Conservation (phyloP, 2,329 filamentous ascomycete genomes). For the Paraphaeosphaeria minitans region DNA sequence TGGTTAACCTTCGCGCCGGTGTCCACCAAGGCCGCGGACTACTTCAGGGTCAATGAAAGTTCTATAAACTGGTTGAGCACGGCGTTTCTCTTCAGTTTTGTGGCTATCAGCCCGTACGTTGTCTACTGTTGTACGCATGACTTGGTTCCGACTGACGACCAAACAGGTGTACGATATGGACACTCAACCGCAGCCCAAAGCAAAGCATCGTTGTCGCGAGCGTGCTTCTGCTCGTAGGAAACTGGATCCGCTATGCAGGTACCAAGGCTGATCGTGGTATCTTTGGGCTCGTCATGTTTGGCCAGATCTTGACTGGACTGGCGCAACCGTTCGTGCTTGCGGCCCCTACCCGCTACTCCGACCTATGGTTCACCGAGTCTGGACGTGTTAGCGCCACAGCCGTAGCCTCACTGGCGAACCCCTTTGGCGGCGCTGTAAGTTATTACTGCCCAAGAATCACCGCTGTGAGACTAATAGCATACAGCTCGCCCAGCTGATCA, state of each 20-base stretch:
- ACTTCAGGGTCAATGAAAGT: conserved; percentile 75
- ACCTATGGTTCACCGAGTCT: conserved; percentile 88
- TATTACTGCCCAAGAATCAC: not conserved
- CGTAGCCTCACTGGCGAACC: conserved; percentile 82
- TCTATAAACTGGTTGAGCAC: conserved; percentile 94
- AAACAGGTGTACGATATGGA: conserved; percentile 68
- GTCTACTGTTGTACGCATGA: not conserved
- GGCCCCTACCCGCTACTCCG: conserved; percentile 87
- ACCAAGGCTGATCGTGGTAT: conserved; percentile 62
- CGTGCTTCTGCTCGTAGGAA: conserved; percentile 76
- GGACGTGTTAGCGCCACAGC: conserved; percentile 89
- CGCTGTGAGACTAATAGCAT: not conserved
- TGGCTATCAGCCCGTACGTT: conserved; percentile 68
- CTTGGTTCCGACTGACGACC: not conserved
- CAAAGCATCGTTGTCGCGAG: conserved; percentile 75
- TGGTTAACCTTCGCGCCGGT: conserved; percentile 94
- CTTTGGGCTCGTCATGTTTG: conserved; percentile 83
- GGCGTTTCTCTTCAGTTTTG: conserved; percentile 84
- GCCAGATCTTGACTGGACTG: conserved; percentile 86
- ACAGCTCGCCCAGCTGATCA: conserved; percentile 75
- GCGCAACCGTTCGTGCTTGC: conserved; percentile 91
- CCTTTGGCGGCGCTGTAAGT: conserved; percentile 79
- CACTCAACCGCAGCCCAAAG: conserved; percentile 80
- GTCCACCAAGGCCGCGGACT: conserved; percentile 72
- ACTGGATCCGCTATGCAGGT: conserved; percentile 89